Conservation (phyloP, 768 basidiomycete genomes). For the Naganishia vishniacii region DNA sequence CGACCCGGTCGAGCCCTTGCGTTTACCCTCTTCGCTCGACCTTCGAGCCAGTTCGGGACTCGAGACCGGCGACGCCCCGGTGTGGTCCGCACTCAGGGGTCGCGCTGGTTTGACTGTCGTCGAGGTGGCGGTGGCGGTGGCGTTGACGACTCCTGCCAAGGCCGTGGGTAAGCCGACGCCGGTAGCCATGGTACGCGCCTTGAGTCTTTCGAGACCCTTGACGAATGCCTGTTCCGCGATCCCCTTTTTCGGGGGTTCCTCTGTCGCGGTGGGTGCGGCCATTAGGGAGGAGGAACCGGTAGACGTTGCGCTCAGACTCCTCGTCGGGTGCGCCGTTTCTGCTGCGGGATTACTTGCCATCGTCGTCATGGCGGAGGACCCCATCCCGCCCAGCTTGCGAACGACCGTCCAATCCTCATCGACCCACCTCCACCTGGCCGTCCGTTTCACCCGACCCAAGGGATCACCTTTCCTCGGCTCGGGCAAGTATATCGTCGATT, state of each 20-base stretch:
- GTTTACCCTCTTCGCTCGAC: background rate
- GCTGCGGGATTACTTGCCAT: no score
- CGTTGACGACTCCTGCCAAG: background rate
- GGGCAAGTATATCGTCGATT: slow-evolving; percentile 47
- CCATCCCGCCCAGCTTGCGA: slow-evolving; percentile 29
- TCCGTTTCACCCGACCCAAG: slow-evolving; percentile 57
- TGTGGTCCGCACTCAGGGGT: slow-evolving; percentile 1
- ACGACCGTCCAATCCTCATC: slow-evolving; percentile 85
- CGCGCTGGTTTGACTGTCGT: background rate
- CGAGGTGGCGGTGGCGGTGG: background rate
- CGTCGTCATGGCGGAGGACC: no score
- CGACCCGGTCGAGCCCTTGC: background rate
- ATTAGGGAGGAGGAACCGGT: no score
- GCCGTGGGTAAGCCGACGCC: background rate
- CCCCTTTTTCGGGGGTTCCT: slow-evolving; percentile 24
- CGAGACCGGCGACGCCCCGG: background rate
- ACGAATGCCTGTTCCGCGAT: slow-evolving; percentile 49
- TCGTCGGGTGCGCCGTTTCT: no score
- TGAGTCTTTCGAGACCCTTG: slow-evolving; percentile 47
- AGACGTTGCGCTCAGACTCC: background rate
- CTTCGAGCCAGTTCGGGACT: slow-evolving; percentile 2
- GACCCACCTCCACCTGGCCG: slow-evolving; percentile 81
- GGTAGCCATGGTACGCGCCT: slow-evolving; percentile 38
- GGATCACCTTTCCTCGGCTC: slow-evolving; percentile 40
- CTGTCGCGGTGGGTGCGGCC: background rate